Conservation (phyloP, 352 stramenopile species). For the Phytopythium ostracodes region DNA sequence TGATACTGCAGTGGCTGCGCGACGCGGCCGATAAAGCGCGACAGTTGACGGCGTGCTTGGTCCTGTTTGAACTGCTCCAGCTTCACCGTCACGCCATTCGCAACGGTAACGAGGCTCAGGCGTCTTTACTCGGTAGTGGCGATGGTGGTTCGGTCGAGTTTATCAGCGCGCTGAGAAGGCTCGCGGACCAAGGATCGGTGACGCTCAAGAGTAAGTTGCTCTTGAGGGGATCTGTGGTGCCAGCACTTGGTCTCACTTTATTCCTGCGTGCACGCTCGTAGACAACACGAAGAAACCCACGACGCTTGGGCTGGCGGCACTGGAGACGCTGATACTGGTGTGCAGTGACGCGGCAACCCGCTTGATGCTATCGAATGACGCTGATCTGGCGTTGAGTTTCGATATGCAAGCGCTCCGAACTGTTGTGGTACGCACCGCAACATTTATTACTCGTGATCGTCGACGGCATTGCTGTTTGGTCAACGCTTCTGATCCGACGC, state of each 20-base stretch:
- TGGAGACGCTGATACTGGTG: conserved; percentile 52
- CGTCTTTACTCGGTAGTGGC: neutral
- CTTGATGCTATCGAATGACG: conserved; percentile 13
- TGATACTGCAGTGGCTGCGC: conserved; percentile 34
- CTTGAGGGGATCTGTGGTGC: neutral
- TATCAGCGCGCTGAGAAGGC: neutral
- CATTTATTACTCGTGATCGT: neutral
- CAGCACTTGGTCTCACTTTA: neutral
- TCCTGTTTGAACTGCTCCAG: conserved; percentile 60
- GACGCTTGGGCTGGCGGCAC: conserved; percentile 41
- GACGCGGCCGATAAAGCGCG: conserved; percentile 30
- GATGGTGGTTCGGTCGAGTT: neutral
- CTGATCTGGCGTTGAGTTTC: neutral
- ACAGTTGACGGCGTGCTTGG: conserved; percentile 50
- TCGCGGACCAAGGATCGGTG: neutral
- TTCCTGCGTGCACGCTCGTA: neutral
- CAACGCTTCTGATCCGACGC: neutral
- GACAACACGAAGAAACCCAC: conserved; percentile 25
- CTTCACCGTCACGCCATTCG: conserved; percentile 15
- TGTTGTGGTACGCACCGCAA: conserved; percentile 8
- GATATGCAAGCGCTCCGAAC: neutral
- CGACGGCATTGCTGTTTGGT: neutral
- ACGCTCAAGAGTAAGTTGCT: conserved; percentile 2
- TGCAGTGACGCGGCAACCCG: conserved; percentile 22
- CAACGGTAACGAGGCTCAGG: too few species aligned